phyloP scores from a whole-genome alignment of 257 asterid genomes.

The Ehretia macrophylla region DNA sequence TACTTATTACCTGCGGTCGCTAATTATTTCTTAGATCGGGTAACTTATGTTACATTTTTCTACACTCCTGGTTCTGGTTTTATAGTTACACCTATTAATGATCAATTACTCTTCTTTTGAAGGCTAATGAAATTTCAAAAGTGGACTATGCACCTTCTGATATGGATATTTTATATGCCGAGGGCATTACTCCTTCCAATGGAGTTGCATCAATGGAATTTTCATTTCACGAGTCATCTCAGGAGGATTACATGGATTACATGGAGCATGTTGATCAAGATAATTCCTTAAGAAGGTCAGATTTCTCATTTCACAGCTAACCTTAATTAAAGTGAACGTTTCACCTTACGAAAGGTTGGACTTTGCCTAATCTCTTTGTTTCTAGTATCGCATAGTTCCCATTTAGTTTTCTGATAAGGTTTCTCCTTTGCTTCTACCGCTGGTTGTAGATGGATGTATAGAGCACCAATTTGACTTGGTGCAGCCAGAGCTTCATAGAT shows the following conservation, averaged over 20 bases:
- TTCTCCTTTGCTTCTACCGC: no score
- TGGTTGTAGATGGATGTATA: no score
- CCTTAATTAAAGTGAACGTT: no score
- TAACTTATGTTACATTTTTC: slow-evolving; percentile 15
- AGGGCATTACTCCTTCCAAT: slow-evolving; percentile 68
- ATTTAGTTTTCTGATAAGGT: no score
- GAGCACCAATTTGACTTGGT: no score
- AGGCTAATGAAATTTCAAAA: slow-evolving; percentile 83
- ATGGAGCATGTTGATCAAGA: slow-evolving; percentile 36
- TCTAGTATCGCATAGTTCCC: not conserved
- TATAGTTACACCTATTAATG: not conserved
- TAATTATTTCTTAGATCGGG: slow-evolving; percentile 79
- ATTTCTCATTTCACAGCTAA: not conserved
- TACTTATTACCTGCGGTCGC: slow-evolving; percentile 63
- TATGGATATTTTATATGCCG: slow-evolving; percentile 82
- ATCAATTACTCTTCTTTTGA: slow-evolving; percentile 1
- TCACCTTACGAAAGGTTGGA: no score
- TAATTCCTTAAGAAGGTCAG: slow-evolving; percentile 42
- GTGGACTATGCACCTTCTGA: slow-evolving; percentile 77
- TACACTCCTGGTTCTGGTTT: not conserved
- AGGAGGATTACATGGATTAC: slow-evolving; percentile 61
- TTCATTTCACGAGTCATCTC: slow-evolving; percentile 50
- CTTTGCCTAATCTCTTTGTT: no score
- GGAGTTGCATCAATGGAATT: slow-evolving; percentile 81
- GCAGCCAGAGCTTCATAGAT: no score